Evolutionary conservation across 2,329 filamentous ascomycete genomes (phyloP), one percentile per base, ranked within the genome.

Genomic region (Alternaria infectoria): DNA sequence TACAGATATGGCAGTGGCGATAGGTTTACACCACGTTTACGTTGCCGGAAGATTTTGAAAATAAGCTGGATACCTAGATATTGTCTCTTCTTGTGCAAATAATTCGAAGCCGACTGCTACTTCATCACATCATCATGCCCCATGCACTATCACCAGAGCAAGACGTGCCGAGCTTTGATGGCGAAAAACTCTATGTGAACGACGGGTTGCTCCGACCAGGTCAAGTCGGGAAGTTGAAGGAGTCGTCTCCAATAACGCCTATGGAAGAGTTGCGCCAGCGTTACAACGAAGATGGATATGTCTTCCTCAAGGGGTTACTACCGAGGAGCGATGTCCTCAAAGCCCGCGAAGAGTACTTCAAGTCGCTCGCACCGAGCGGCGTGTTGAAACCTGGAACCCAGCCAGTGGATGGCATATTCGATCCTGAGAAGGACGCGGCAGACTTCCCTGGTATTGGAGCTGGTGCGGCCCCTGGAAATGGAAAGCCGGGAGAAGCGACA

Each of bases 361-460:
- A 78, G 4, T 83, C 84, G 46, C 78, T 89, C 6, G 78, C 83
- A 2, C 83, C 87, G 1, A 89, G 83, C 26, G 86, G 86, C 1
- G 83, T 90, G 36, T 77, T 90, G 2, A 84, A 86, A 62, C 83
- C 85, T 0, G 85, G 82, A 36, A 86, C 84, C 0, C 73, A 81
- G 5, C 80, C 85, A 0, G 82, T 86, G 0, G 81, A 87, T 2
- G 87, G 87, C 0, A 83, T 88, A 58, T 89, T 87, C 68, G 81
- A 87, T 69, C 52, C 77, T 0, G 59, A 75, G 0, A 83, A 83
- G 57, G 73, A 81, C 40, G 75, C 79, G 11, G 71, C 77, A 15
- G 79, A 85, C 43, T 87, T 81, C 60, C 85, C 85, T 0, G 85
- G 85, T 2, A 86, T 89, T 58, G 87, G 87, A 3, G 84, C 86